A percentile compares a stretch with the other conserved stretches of the same genome.
phyloP scores from a whole-genome alignment of 805 yeast genomes.

The Lachancea sp. region DNA sequence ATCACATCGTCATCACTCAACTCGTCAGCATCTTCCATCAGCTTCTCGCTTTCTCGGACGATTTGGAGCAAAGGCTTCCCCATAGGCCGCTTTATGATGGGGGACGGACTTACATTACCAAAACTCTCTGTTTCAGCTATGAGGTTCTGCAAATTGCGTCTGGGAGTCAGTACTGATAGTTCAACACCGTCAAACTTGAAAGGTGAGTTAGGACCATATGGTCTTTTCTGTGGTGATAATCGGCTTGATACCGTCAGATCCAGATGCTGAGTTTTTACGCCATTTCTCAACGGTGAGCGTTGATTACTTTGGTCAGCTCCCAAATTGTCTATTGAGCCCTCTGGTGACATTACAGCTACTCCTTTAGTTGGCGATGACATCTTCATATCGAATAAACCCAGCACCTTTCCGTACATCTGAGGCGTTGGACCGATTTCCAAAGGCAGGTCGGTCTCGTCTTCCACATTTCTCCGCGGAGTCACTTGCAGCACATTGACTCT shows the following conservation, averaged over 20 bases:
- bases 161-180: conserved; percentile 25
- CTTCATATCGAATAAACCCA: conserved; percentile 61
- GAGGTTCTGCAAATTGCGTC: conserved; percentile 3
- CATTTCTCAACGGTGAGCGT: neutral
- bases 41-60: conserved; percentile 30
- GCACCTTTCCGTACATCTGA: conserved; percentile 68
- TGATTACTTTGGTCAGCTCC: neutral
- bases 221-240: conserved; percentile 17
- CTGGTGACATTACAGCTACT: conserved; percentile 3
- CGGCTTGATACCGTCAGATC: conserved; percentile 17
- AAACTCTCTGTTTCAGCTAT: neutral
- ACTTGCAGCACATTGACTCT: conserved; percentile 4
- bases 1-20: conserved; percentile 8
- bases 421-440: conserved; percentile 79
- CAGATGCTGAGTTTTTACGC: conserved; percentile 18
- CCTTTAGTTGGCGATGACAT: conserved; percentile 27
- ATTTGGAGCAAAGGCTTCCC: conserved; percentile 21
- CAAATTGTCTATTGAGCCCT: neutral
- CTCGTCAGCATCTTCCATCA: conserved; percentile 17
- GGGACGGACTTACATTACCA: conserved; percentile 24
- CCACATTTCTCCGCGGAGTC: conserved; percentile 10
- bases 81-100: conserved; percentile 24
- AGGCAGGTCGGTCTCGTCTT: conserved; percentile 51
- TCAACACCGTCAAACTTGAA: conserved; percentile 32
- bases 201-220: conserved; percentile 29